phyloP scores from a whole-genome alignment of 345 rosid species.

The Laguncularia racemosa region DNA sequence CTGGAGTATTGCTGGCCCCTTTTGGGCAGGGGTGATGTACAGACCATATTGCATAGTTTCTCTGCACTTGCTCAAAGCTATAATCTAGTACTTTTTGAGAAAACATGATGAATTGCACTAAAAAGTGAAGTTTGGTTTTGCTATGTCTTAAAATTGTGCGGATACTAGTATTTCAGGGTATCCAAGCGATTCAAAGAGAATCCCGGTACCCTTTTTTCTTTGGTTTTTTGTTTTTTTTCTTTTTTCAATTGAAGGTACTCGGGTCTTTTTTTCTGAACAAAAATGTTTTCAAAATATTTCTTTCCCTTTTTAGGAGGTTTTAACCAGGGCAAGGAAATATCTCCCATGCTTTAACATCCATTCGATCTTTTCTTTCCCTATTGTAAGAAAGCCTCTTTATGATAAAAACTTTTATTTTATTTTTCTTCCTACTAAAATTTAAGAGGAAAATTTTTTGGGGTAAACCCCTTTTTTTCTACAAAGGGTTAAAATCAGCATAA shows the following conservation, averaged over 20 bases:
- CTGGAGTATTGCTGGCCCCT: slow-evolving; percentile 87
- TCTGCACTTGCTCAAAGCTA: slow-evolving; percentile 50
- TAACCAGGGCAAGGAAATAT: slow-evolving; percentile 85
- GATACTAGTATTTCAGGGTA: slow-evolving; percentile 79
- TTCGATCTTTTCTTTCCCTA: slow-evolving; percentile 79
- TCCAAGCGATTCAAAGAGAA: slow-evolving; percentile 72
- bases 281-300: slow-evolving; percentile 2
- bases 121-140: slow-evolving; percentile 92
- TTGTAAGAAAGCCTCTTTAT: slow-evolving; percentile 46
- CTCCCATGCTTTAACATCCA: slow-evolving; percentile 73
- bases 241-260: not conserved
- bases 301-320: slow-evolving; percentile 57
- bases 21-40: slow-evolving; percentile 94
- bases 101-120: slow-evolving; percentile 76
- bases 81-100: slow-evolving; percentile 44
- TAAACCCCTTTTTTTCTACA: too few relatives aligned
- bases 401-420: too few relatives aligned
- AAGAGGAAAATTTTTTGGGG: too few relatives aligned
- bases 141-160: slow-evolving; percentile 83
- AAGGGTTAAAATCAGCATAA: too few relatives aligned
- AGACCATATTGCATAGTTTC: slow-evolving; percentile 70
- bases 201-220: slow-evolving; percentile 49
- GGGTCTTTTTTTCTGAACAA: too few relatives aligned
- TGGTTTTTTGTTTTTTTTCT: not conserved
- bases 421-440: too few relatives aligned